Evolutionary conservation across 1,139 yeast species (phyloP), one percentile per base, ranked within the genome.

Genomic region (Yarrowia galli): DNA sequence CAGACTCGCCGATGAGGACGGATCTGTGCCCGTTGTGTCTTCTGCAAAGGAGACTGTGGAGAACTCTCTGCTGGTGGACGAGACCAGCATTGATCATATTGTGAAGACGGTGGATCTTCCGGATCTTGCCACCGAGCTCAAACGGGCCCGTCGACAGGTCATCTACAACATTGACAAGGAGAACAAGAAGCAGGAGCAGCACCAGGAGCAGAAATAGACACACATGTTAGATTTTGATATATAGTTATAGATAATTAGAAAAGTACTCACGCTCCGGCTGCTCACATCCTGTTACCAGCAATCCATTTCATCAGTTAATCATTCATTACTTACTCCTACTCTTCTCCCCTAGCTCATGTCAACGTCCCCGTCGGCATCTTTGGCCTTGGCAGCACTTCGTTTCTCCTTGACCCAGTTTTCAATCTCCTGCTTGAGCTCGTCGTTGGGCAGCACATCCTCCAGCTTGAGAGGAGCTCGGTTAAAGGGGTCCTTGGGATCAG

Each of bases 401-500:
- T 48, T 61, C 23, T 35, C 35, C 56, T 38, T 23, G 38, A 61
- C 66, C 66, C 66, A 61, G 8, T n/a, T 15, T 5, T 46, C 56
- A 68, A 93, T 93, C 75, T 83, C 85, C 51, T 78, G 75, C 75
- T 83, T 88, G 75, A 92, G 81, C 70, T 88, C 96, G 0, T 80
- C 81, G 77, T 92, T 73, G 4, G 96, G 97, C 28, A 84, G 77
- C 28, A 92, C 97, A 72, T 96, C 97, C 72, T 93, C 98, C 67
- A 95, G 79, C 74, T 87, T 92, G 72, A 96, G 82, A 1, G 99
- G 98, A 79, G 88, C 84, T 79, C 99, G 87, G 78, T 95, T 96
- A 79, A 96, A 96, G 15, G 99, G 99, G 80, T 96, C 99, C 0
- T 97, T 93, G 0, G 97, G 86, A 79, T 95, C 98, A 80, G 95